These are phyloP conservation scores for Botrytis fabae DNA, from an alignment of 2,329 filamentous ascomycete genomes.

Conservation along the genomic window DNA sequence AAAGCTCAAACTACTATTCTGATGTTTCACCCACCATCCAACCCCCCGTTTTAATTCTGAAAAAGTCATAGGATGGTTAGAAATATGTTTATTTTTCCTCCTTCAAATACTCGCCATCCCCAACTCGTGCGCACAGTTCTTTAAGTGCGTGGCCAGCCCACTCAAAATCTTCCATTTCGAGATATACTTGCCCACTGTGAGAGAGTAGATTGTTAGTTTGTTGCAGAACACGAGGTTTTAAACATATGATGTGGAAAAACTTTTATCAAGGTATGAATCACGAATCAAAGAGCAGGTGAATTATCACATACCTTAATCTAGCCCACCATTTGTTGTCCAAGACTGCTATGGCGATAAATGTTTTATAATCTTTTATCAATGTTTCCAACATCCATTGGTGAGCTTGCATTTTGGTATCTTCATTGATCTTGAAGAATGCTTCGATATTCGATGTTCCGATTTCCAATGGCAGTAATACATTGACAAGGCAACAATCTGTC, in stretches of 20 bases:
- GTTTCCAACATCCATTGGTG: slow-evolving; percentile 58
- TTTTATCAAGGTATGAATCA: not conserved
- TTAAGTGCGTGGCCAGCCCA: slow-evolving; percentile 54
- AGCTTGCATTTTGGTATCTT: slow-evolving; percentile 46
- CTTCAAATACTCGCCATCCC: slow-evolving; percentile 41
- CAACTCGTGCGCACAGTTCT: slow-evolving; percentile 54
- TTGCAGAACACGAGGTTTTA: slow-evolving; percentile 15
- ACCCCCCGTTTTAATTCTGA: not conserved
- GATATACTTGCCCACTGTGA: slow-evolving; percentile 75
- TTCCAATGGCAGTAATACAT: slow-evolving; percentile 68
- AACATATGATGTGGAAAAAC: not conserved
- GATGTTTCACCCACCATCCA: slow-evolving; percentile 13
- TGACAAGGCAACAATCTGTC: slow-evolving; percentile 68
- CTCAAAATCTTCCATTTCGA: slow-evolving; percentile 78
- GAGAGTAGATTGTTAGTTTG: not conserved
- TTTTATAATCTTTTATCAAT: slow-evolving; percentile 62
- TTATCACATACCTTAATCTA: slow-evolving; percentile 48
- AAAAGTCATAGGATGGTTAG: not conserved
- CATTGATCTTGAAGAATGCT: slow-evolving; percentile 29
- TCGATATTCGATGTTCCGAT: slow-evolving; percentile 36
- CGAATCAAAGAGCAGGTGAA: not conserved
- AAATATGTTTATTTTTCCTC: not conserved
- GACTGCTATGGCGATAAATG: slow-evolving; percentile 66
- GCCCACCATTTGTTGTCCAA: slow-evolving; percentile 67
- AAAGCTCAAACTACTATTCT: not conserved